Evolutionary conservation across 176 grass and related monocot genomes (phyloP).

Genomic region (Cocos nucifera): DNA sequence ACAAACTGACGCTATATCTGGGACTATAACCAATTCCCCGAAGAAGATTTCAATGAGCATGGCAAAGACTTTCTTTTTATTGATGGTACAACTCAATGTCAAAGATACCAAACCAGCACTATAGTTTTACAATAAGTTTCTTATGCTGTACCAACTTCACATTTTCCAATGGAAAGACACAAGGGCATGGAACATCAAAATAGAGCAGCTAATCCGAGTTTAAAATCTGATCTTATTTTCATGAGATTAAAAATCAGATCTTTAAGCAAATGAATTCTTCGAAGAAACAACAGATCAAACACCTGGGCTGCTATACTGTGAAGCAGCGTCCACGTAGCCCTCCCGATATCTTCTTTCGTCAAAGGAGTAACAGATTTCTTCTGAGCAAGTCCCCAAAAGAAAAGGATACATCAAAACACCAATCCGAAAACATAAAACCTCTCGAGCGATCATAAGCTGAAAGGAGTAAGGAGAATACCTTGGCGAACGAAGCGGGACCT

Average conservation of each 20-base stretch:
- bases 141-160: too few relatives aligned
- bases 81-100: too few relatives aligned
- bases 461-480: conserved; percentile 8
- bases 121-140: too few relatives aligned
- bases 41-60: too few relatives aligned
- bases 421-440: neutral
- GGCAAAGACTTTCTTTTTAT: too few relatives aligned
- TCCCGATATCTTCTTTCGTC: conserved; percentile 81
- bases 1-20: too few relatives aligned
- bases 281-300: conserved; percentile 39
- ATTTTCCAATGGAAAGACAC: too few relatives aligned
- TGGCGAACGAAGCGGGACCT: conserved; percentile 1
- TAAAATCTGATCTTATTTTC: neutral
- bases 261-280: neutral
- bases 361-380: conserved; percentile 46
- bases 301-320: conserved; percentile 83
- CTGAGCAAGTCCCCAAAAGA: conserved; percentile 36
- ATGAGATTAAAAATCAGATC: neutral
- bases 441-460: too few relatives aligned
- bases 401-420: neutral
- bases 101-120: too few relatives aligned
- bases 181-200: too few relatives aligned
- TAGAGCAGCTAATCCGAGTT: too few relatives aligned
- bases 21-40: too few relatives aligned
- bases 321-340: conserved; percentile 88